phyloP scores from a whole-genome alignment of 2,329 filamentous ascomycete species.

The Aspergillus spinulosporus region DNA sequence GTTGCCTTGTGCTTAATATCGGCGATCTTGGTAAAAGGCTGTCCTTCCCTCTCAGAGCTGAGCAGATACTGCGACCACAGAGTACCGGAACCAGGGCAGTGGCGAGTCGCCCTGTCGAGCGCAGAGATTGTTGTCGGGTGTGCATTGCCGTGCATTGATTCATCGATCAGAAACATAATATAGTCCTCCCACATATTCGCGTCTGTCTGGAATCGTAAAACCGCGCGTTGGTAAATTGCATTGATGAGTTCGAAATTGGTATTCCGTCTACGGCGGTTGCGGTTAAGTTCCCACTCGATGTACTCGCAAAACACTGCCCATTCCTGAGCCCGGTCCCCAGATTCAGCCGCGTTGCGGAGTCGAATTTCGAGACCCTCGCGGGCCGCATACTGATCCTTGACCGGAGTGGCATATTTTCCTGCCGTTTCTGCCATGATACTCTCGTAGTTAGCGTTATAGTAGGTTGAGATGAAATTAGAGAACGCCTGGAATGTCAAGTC shows the following conservation, averaged over 20 bases:
- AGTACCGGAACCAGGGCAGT: constrained; percentile 89
- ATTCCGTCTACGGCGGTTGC: constrained; percentile 57
- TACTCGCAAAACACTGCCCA: constrained; percentile 65
- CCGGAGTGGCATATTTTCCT: constrained; percentile 35
- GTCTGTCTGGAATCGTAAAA: constrained; percentile 71
- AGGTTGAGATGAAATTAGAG: constrained; percentile 60
- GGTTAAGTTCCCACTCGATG: constrained; percentile 77
- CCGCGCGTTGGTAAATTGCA: constrained; percentile 74
- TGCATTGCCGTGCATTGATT: constrained; percentile 50
- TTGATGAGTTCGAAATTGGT: constrained; percentile 57
- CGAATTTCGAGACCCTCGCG: constrained; percentile 58
- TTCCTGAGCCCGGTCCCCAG: constrained; percentile 55
- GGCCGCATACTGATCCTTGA: constrained; percentile 55
- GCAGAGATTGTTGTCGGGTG: constrained; percentile 63
- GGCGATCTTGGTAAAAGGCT: constrained; percentile 78
- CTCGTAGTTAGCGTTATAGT: constrained; percentile 57
- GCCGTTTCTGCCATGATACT: constrained; percentile 59
- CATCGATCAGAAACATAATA: constrained; percentile 67
- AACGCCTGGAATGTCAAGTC: constrained; percentile 60
- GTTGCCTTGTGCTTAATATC: constrained; percentile 91
- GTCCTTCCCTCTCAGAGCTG: constrained; percentile 74
- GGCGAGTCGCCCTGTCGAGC: constrained; percentile 77
- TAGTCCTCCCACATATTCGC: constrained; percentile 81
- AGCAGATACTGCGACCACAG: constrained; percentile 90
- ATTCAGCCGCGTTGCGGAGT: constrained; percentile 52